phyloP scores from a whole-genome alignment of 116 monocot genomes.

The Iris pallida region DNA sequence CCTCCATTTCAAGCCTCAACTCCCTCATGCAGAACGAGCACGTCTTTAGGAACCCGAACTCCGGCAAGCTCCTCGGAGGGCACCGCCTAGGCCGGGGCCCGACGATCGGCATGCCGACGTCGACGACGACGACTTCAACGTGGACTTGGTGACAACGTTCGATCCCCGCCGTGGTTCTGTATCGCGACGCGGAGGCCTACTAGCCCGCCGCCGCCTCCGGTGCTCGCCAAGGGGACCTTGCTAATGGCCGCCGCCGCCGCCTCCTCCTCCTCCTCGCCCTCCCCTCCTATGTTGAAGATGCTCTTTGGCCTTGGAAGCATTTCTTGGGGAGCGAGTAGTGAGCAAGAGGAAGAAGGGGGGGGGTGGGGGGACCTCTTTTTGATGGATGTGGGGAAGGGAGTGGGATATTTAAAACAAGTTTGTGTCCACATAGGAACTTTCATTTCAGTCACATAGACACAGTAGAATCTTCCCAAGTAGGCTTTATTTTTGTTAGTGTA shows the following conservation, averaged over 20 bases:
- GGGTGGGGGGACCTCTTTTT: not conserved
- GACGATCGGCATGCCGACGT: no score
- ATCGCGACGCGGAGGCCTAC: constrained; percentile 28
- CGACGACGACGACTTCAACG: not conserved
- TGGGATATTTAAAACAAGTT: constrained; percentile 20
- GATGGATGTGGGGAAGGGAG: not conserved
- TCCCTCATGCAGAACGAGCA: constrained; percentile 29
- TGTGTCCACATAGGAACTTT: constrained; percentile 9
- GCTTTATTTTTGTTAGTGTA: no score
- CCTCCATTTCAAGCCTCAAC: constrained; percentile 22
- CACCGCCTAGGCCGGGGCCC: not conserved
- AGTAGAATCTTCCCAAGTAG: no score
- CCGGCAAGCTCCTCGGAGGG: not conserved
- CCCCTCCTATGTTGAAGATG: constrained; percentile 28
- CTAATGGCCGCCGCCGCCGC: not conserved
- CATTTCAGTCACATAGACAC: constrained; percentile 9
- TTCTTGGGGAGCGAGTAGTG: not conserved
- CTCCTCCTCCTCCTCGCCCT: not conserved
- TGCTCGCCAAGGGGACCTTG: not conserved
- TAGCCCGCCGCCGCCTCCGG: not conserved
- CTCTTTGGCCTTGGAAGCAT: constrained; percentile 23
- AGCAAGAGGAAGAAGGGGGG: not conserved
- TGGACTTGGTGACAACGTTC: constrained; percentile 21
- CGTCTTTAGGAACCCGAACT: constrained; percentile 6
- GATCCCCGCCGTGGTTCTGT: not conserved